Evolutionary conservation across 495 filamentous ascomycete species (phyloP).

Genomic region (Penicillium riverlandense): DNA sequence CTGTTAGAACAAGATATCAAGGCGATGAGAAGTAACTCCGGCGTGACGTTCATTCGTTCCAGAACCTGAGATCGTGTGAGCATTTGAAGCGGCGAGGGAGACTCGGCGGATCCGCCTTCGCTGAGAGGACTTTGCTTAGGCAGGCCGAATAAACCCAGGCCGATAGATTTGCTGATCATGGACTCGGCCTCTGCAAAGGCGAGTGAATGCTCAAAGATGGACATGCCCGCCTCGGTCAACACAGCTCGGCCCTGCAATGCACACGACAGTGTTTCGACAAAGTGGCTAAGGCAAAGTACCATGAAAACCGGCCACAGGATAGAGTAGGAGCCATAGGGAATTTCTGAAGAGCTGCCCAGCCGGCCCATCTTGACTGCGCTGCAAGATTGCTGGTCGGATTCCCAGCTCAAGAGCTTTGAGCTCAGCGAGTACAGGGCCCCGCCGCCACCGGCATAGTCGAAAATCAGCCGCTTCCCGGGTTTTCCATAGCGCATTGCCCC

Average conservation of each 20-base stretch:
- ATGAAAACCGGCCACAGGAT: conserved; percentile 85
- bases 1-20: conserved; percentile 87
- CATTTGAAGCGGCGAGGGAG: conserved; percentile 26
- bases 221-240: conserved; percentile 88
- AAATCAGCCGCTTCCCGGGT: conserved; percentile 52
- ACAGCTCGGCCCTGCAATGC: conserved; percentile 79
- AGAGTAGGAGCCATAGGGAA: conserved; percentile 64
- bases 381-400: conserved; percentile 63
- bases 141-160: conserved; percentile 57
- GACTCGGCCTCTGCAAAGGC: conserved; percentile 95
- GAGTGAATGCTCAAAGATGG: conserved; percentile 90
- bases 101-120: conserved; percentile 12
- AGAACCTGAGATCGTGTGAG: conserved; percentile 39
- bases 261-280: conserved; percentile 78
- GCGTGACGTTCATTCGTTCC: conserved; percentile 68
- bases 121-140: conserved; percentile 26
- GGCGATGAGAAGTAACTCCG: conserved; percentile 79
- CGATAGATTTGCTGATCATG: conserved; percentile 67
- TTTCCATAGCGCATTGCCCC: conserved; percentile 65
- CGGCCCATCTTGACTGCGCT: conserved; percentile 63
- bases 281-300: conserved; percentile 74
- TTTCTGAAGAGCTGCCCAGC: conserved; percentile 33
- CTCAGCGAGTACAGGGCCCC: conserved; percentile 63
- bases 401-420: conserved; percentile 60
- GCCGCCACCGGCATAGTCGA: conserved; percentile 68